Base-by-base conservation (phyloP, 371 early-diverging fungal genomes). In the Syncephalastrum contaminatum region DNA sequence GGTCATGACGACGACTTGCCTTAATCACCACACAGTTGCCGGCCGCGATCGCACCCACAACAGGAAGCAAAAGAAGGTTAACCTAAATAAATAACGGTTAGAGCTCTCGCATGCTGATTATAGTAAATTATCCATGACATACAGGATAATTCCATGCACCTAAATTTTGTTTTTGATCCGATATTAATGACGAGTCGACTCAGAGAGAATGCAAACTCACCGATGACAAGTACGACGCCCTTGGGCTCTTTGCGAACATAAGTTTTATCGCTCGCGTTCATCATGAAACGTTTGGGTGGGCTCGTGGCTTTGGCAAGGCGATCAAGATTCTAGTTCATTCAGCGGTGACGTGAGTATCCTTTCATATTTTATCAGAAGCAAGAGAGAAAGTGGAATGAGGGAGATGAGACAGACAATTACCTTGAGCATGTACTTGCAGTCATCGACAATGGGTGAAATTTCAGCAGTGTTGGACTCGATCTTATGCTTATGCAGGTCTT, bases 101-200 rank as follows among this genome's bases (percentile, higher is more conserved):
- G 25, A 43, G 13, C 3, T 5, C 20, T 36, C 16, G 24, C n/a
- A 15, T 53, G 39, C 27, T 12, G 50, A 6, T 48, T 43, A 14
- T 4, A 5, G 42, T 3, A 7, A 45, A 30, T 4, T 4, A 30
- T 30, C 10, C 36, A 8, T 30, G 13, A 48, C 58, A 27, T 69
- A 94, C 62, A 22, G 92, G 94, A 69, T 90, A 95, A 67, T 97
- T 97, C 97, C 96, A 95, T 2, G 96, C 79, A n/a, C 79, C 77
- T 73, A 51, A 30, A 30, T 3, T 30, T 30, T 30, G 24, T 14
- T 57, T 30, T 30, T 8, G 36, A 30, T 30, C 10, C 36, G 10
- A 10, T 10, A 12, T 30, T 4, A 45, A 48, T 18, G 22, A 36
- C 13, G 51, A 14, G 14, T 18, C 6, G 13, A 19, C 2, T 43